phyloP scores from a whole-genome alignment of 2,329 filamentous ascomycete species.

The Colletotrichum destructivum region DNA sequence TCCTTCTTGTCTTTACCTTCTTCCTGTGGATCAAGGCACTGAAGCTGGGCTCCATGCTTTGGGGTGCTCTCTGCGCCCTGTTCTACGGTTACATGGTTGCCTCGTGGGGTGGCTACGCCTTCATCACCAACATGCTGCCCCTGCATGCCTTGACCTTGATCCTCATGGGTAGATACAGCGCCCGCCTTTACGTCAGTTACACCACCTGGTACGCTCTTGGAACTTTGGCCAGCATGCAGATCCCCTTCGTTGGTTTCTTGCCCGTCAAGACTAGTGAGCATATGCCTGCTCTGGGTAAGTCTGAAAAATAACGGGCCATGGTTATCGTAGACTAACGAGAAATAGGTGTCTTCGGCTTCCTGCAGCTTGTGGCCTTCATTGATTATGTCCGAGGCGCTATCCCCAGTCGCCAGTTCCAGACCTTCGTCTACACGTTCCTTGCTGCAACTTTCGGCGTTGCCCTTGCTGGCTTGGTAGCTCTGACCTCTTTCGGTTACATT shows the following conservation, averaged over 20 bases:
- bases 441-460: constrained; percentile 81
- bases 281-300: constrained; percentile 92
- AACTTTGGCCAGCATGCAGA: constrained; percentile 98
- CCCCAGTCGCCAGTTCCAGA: constrained; percentile 94
- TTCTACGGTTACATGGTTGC: constrained; percentile 99
- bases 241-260: constrained; percentile 97
- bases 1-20: constrained; percentile 98
- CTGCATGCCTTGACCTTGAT: constrained; percentile 95
- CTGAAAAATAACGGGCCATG: not conserved
- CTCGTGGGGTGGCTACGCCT: constrained; percentile 99
- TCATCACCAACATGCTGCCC: constrained; percentile 97
- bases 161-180: constrained; percentile 97
- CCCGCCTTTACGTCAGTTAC: constrained; percentile 94
- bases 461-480: constrained; percentile 82
- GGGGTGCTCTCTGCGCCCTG: constrained; percentile 93
- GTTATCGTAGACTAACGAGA: constrained; percentile 39
- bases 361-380: constrained; percentile 93
- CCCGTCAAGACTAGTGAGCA: constrained; percentile 98
- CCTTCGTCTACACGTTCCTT: constrained; percentile 83
- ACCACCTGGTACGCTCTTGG: constrained; percentile 98
- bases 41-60: constrained; percentile 96
- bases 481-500: constrained; percentile 92
- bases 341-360: constrained; percentile 91
- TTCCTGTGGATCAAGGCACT: constrained; percentile 99
- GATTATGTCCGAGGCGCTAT: constrained; percentile 92